Conservation (phyloP, 2,329 filamentous ascomycete species). For the Pseudocercospora cruenta region DNA sequence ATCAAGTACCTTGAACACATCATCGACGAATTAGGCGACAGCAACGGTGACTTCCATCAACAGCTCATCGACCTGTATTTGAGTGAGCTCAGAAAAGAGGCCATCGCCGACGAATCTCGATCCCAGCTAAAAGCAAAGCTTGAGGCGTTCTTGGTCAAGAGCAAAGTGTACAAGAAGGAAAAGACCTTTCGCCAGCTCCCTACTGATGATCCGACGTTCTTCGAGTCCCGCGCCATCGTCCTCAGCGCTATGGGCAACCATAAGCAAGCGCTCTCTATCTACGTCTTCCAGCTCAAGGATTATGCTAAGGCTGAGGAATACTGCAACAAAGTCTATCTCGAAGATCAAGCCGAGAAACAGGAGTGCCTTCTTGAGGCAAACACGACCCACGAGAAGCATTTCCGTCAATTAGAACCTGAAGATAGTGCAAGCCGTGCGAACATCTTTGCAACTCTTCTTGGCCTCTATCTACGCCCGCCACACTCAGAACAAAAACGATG, state of each 20-base stretch:
- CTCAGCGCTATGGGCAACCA: conserved; percentile 95
- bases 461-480: conserved; percentile 83
- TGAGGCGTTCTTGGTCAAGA: conserved; percentile 73
- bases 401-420: conserved; percentile 52
- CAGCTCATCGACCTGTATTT: conserved; percentile 75
- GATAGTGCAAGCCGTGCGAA: conserved; percentile 62
- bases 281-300: conserved; percentile 90
- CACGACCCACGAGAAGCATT: conserved; percentile 33
- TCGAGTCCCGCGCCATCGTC: conserved; percentile 85
- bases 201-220: conserved; percentile 79
- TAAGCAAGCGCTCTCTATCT: conserved; percentile 94
- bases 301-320: conserved; percentile 95
- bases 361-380: conserved; percentile 30
- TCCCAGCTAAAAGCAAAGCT: conserved; percentile 59
- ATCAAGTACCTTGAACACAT: conserved; percentile 87
- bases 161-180: conserved; percentile 71
- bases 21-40: conserved; percentile 82
- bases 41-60: conserved; percentile 85
- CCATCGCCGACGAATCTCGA: conserved; percentile 40
- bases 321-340: conserved; percentile 82
- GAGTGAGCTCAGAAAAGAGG: conserved; percentile 50
- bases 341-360: conserved; percentile 43
- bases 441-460: conserved; percentile 89
- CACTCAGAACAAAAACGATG: conserved; percentile 67
- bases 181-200: conserved; percentile 75